Evolutionary conservation across 345 rosid species (phyloP), one percentile per base, ranked within the genome.

Genomic region (Balakata baccata): DNA sequence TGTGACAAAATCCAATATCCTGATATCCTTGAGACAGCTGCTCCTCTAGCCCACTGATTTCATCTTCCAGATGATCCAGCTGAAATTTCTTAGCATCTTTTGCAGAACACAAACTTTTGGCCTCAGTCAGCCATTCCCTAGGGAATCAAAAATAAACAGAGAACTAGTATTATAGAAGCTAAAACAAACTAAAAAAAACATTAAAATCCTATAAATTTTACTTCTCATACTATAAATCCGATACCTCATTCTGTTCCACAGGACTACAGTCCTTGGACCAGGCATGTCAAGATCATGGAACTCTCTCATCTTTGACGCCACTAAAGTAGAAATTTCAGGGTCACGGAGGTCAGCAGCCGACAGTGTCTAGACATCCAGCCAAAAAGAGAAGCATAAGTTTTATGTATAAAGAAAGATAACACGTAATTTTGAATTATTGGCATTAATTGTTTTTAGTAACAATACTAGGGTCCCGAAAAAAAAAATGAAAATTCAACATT

Each of bases 241-340:
- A 22, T 84, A 92, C 99, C 92, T 95, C 69, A 93, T 83, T 84
- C 94, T 86, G 62, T 78, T 79, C 99, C 98, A 95, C 7, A 95
- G 93, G 22, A 83, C 66, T 22, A 84, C 75, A 43, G 76, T 77
- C 77, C 43, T 87, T 0, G 85, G 81, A 83, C 92, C 90, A 52
- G 96, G 98, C 89, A 96, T 88, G 46, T 88, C 89, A 54, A 96
- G 97, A 81, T 75, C 73, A 70, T 96, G 97, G 76, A 96, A 96
- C 83, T 90, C 97, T 77, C 92, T 84, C 79, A 93, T 77, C 65
- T 90, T 91, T 38, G 90, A 81, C 10, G 98, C 98, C 59, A 96
- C 53, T 22, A 89, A 81, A 66, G 83, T 85, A 66, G 99, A 96
- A 73, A 77, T 86, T 67, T 87, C 88, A 2, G 71, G 76, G 66